phyloP scores from a whole-genome alignment of 129 eudicot genomes.

The Scalesia atractyloides region DNA sequence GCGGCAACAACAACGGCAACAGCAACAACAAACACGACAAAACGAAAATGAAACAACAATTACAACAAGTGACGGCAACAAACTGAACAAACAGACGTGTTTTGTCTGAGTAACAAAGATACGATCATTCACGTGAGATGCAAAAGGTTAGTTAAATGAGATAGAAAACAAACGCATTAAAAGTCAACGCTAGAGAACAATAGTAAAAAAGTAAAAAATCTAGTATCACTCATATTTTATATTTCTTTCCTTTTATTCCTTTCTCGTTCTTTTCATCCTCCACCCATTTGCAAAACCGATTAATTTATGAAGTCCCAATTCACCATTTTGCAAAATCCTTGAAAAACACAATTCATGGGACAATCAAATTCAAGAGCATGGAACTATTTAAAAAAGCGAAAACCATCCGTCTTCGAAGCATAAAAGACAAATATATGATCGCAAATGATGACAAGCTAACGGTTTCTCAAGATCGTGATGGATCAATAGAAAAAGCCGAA shows the following conservation, averaged over 20 bases:
- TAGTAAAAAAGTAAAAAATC: neutral
- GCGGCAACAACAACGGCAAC: too few species aligned
- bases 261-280: neutral
- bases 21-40: too few species aligned
- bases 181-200: neutral
- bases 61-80: too few species aligned
- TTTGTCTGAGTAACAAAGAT: too few species aligned
- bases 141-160: too few species aligned
- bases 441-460: constrained; percentile 55
- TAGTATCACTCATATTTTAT: neutral
- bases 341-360: neutral
- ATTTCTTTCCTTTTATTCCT: neutral
- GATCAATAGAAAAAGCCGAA: constrained; percentile 39
- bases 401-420: constrained; percentile 44
- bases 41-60: too few species aligned
- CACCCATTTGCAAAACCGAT: constrained; percentile 13
- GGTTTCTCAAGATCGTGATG: constrained; percentile 48
- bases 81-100: too few species aligned
- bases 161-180: too few species aligned
- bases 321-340: constrained; percentile 8
- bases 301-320: neutral
- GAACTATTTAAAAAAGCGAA: constrained; percentile 54
- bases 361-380: constrained; percentile 29
- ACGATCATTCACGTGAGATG: too few species aligned
- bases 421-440: constrained; percentile 46